phyloP scores from a whole-genome alignment of 352 stramenopile species.

The Plasmopara muralis region DNA sequence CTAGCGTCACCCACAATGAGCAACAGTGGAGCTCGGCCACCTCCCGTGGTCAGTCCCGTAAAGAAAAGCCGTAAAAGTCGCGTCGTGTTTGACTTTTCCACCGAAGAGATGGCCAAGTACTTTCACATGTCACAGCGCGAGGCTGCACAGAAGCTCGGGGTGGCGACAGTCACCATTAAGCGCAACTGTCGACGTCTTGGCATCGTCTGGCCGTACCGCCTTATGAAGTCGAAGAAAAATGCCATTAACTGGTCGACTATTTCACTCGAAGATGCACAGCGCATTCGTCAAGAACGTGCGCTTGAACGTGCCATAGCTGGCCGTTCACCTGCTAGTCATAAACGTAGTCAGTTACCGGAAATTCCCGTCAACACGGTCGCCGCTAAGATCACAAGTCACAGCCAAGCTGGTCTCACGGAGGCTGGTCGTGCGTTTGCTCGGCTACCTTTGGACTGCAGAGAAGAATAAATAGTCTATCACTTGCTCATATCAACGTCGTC shows the following conservation, averaged over 20 bases:
- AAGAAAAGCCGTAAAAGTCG: conserved; percentile 41
- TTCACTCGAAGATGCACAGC: conserved; percentile 29
- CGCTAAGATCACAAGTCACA: conserved; percentile 21
- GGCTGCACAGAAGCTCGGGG: conserved; percentile 41
- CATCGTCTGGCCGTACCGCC: conserved; percentile 52
- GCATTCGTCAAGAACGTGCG: conserved; percentile 30
- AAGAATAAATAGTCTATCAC: background rate
- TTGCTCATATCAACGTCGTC: background rate
- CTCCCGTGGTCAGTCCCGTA: conserved; percentile 10
- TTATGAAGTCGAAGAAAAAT: conserved; percentile 45
- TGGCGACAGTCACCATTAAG: conserved; percentile 56
- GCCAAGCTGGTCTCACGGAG: conserved; percentile 23
- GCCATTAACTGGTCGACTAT: conserved; percentile 29
- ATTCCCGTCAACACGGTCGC: conserved; percentile 1
- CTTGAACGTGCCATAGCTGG: conserved; percentile 26
- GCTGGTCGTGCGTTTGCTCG: conserved; percentile 36
- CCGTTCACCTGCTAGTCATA: conserved; percentile 15
- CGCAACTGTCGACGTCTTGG: conserved; percentile 49
- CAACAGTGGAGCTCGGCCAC: conserved; percentile 4
- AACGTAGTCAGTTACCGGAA: background rate
- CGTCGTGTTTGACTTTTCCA: conserved; percentile 49
- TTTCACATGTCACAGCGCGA: conserved; percentile 52
- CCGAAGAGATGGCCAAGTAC: conserved; percentile 47
- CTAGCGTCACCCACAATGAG: conserved; percentile 11
- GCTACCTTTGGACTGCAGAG: conserved; percentile 36